A percentile compares a stretch with the other conserved stretches of the same genome.
Conservation (phyloP, 2,329 filamentous ascomycete species). For the Huntiella bhutanensis region DNA sequence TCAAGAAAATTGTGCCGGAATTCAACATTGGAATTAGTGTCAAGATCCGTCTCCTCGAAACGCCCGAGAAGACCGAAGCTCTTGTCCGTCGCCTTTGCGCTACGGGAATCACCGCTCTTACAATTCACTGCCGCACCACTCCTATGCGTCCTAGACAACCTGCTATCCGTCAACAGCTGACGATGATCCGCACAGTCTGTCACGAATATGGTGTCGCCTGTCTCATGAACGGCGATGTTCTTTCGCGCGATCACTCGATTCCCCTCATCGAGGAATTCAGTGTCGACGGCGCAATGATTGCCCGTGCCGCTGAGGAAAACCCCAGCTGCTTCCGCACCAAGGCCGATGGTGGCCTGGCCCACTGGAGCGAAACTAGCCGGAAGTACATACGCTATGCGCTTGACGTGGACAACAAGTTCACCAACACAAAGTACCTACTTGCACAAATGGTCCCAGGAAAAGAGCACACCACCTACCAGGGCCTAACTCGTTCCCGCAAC, state of each 20-base stretch:
- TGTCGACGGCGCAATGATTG: slow-evolving; percentile 95
- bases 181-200: slow-evolving; percentile 68
- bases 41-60: slow-evolving; percentile 80
- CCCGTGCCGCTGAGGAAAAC: slow-evolving; percentile 79
- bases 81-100: slow-evolving; percentile 61
- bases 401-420: slow-evolving; percentile 66
- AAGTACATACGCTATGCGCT: slow-evolving; percentile 57
- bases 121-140: slow-evolving; percentile 87
- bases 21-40: slow-evolving; percentile 88
- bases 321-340: slow-evolving; percentile 63
- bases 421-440: slow-evolving; percentile 85
- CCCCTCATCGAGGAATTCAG: slow-evolving; percentile 56
- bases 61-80: slow-evolving; percentile 51
- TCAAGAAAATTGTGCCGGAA: slow-evolving; percentile 54
- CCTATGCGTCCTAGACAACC: slow-evolving; percentile 84
- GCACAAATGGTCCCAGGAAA: slow-evolving; percentile 75
- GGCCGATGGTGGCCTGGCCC: slow-evolving; percentile 47
- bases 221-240: slow-evolving; percentile 89
- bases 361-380: slow-evolving; percentile 61
- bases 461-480: slow-evolving; percentile 34
- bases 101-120: slow-evolving; percentile 83
- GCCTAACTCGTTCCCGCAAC: slow-evolving; percentile 45
- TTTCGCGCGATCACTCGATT: slow-evolving; percentile 50
- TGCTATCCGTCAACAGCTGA: slow-evolving; percentile 69
- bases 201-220: slow-evolving; percentile 74